Evolutionary conservation across 129 eudicot genomes (phyloP).

Genomic region (Cynara cardunculus): DNA sequence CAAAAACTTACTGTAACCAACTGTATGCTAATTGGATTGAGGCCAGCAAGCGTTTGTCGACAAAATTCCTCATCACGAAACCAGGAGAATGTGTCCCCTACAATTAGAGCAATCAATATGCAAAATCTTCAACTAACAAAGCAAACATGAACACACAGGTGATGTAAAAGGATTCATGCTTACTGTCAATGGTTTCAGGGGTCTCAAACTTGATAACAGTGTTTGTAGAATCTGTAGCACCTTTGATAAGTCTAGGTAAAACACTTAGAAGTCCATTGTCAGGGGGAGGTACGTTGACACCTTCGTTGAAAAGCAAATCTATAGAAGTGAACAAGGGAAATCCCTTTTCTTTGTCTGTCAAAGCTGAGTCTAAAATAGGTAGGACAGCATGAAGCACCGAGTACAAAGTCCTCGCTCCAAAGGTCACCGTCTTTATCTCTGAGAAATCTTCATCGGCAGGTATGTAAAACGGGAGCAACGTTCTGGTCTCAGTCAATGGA

Average conservation of each 20-base stretch:
- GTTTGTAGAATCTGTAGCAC: constrained; percentile 23
- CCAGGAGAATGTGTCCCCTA: constrained; percentile 82
- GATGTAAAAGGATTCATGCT: neutral
- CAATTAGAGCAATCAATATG: neutral
- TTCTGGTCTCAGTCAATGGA: constrained; percentile 53
- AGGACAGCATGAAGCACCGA: constrained; percentile 53
- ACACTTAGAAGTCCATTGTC: neutral
- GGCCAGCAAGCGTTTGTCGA: constrained; percentile 77
- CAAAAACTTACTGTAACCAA: constrained; percentile 49
- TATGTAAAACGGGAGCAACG: constrained; percentile 39
- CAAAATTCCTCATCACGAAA: constrained; percentile 74
- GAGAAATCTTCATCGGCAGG: constrained; percentile 81
- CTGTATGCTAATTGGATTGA: constrained; percentile 58
- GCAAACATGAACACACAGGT: neutral
- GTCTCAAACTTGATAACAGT: constrained; percentile 53
- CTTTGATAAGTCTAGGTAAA: constrained; percentile 62
- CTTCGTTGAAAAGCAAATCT: constrained; percentile 59
- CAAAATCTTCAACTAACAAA: neutral
- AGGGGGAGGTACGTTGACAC: constrained; percentile 36
- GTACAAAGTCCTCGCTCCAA: constrained; percentile 47
- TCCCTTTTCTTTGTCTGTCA: constrained; percentile 38
- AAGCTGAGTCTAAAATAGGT: constrained; percentile 29
- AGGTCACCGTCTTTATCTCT: constrained; percentile 44
- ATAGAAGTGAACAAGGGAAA: constrained; percentile 63
- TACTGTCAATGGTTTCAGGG: constrained; percentile 61